phyloP scores from a whole-genome alignment of 2,329 filamentous ascomycete species.

The Stachybotrys elegans region DNA sequence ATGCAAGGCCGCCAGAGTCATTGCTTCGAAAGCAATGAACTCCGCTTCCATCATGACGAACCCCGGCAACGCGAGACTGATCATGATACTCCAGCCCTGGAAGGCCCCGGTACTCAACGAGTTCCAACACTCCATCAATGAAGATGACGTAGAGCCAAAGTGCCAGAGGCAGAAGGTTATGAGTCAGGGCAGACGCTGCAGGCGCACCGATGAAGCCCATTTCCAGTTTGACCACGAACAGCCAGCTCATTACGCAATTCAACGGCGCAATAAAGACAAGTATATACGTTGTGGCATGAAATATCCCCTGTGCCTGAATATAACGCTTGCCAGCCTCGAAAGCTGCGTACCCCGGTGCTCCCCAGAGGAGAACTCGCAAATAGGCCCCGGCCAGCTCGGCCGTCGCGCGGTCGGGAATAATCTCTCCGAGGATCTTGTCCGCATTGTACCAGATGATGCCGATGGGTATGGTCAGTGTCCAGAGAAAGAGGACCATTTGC shows the following conservation, averaged over 20 bases:
- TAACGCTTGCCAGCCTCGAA: constrained; percentile 52
- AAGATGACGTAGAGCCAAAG: constrained; percentile 40
- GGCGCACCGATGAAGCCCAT: constrained; percentile 48
- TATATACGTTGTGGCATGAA: constrained; percentile 42
- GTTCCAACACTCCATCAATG: constrained; percentile 36
- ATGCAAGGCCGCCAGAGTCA: neutral
- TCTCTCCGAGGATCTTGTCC: constrained; percentile 35
- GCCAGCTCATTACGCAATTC: constrained; percentile 44
- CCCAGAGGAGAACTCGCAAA: constrained; percentile 40
- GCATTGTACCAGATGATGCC: constrained; percentile 43
- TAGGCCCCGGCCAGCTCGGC: constrained; percentile 45
- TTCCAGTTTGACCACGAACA: constrained; percentile 35
- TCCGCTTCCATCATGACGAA: neutral
- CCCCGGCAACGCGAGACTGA: neutral
- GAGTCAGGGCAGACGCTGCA: constrained; percentile 41
- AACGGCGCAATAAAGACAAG: constrained; percentile 41
- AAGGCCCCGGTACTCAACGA: constrained; percentile 26
- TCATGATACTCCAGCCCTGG: neutral
- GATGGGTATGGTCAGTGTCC: constrained; percentile 41
- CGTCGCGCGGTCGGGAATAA: constrained; percentile 42
- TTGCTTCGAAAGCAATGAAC: neutral
- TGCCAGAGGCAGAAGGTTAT: constrained; percentile 41
- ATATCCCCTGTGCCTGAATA: constrained; percentile 49
- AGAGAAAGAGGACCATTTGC: constrained; percentile 45
- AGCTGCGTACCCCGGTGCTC: constrained; percentile 46